A percentile compares a stretch with the other conserved stretches of the same genome.
phyloP scores from a whole-genome alignment of 208 protist genomes.

The Trypanosoma mega region DNA sequence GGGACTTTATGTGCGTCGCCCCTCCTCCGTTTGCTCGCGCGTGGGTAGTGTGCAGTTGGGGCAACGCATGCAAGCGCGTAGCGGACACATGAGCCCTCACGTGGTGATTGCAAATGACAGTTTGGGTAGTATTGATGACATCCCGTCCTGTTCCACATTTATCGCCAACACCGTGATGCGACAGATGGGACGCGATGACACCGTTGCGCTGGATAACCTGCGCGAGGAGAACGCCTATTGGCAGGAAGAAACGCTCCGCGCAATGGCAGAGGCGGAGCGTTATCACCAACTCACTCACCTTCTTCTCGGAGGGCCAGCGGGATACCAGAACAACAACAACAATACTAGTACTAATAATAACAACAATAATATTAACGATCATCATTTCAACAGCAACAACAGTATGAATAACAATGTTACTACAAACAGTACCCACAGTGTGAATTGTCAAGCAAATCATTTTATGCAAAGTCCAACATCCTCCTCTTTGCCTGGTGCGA shows the following conservation, averaged over 20 bases:
- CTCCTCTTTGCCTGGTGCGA: too few relatives aligned
- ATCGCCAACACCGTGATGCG: neutral
- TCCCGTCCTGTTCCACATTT: constrained; percentile 6
- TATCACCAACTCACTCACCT: constrained; percentile 17
- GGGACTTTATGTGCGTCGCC: constrained; percentile 14
- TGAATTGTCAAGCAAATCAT: too few relatives aligned
- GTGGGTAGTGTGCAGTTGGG: neutral
- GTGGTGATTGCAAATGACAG: neutral
- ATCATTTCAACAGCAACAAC: too few relatives aligned
- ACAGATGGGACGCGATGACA: constrained; percentile 8
- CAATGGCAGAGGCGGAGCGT: constrained; percentile 14
- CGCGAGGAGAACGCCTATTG: constrained; percentile 22
- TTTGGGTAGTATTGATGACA: constrained; percentile 17
- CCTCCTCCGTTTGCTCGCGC: constrained; percentile 17
- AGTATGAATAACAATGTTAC: too few relatives aligned
- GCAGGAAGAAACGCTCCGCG: constrained; percentile 22
- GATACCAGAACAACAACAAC: neutral
- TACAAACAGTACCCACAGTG: too few relatives aligned
- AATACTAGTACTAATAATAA: too few relatives aligned
- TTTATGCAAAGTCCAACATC: too few relatives aligned
- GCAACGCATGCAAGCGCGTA: neutral
- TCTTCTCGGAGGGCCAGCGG: neutral
- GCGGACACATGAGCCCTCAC: neutral
- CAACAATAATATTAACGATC: too few relatives aligned
- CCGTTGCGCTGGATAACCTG: constrained; percentile 12